Evolutionary conservation across 2,329 filamentous ascomycete genomes (phyloP), one percentile per base, ranked within the genome.

Genomic region (Aureobasidium sp.): DNA sequence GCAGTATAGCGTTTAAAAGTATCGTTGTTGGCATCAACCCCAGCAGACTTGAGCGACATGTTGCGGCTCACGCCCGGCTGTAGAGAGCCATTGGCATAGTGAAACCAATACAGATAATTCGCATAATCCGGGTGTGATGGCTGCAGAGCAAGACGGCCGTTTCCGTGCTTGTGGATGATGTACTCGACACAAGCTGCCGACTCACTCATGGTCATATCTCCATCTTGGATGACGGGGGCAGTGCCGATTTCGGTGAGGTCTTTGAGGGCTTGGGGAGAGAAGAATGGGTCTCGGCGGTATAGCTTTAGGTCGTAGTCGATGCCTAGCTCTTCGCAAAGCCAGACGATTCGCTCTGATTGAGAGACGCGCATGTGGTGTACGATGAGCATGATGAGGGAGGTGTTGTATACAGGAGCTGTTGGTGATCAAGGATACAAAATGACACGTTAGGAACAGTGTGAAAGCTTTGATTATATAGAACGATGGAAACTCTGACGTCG

Each of bases 91-190:
- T 78, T 75, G 49, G 77, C 74, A 70, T 79, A 87, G 69, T 87
- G 83, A 68, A 84, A 82, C 84, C 84, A 89, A 75, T 84, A 87
- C 0, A 89, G 68, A 65, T 84, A 88, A 56, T 85, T 79, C 2
- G 82, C 74, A 65, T 85, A 88, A 48, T 78, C 76, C 17, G 77
- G 71, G 56, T 82, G 72, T 0, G 70, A 66, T 0, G 81, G 79
- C 0, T 67, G 53, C 0, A 85, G 66, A 11, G 78, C 73, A 0
- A 88, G 73, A 14, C 71, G 73, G 6, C 83, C 83, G 6, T 71
- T 67, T 34, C 75, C 83, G 65, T 87, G 76, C 48, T 79, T 80
- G 67, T 78, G 72, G 64, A 80, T 75, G 67, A 89, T 82, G 74
- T 88, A 88, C 62, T 89, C 84, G 49, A 81, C 74, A 64, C 81